Evolutionary conservation across 2,329 filamentous ascomycete species (phyloP).

Genomic region (Fusarium armeniacum): DNA sequence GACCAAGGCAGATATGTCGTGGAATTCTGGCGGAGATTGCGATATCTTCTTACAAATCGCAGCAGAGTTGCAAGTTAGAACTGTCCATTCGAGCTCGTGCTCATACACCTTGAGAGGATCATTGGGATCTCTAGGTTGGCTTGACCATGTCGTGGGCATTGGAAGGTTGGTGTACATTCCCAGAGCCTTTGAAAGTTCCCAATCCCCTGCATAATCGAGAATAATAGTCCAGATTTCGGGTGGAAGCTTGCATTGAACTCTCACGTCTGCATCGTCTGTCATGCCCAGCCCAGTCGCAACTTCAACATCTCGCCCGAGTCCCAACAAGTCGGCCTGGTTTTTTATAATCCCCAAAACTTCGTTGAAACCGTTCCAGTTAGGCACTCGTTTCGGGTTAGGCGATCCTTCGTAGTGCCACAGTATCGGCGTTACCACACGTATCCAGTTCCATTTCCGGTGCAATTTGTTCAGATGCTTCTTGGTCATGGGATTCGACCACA

Average conservation of each 20-base stretch:
- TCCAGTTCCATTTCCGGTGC: constrained; percentile 86
- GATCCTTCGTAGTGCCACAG: constrained; percentile 81
- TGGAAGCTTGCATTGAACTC: constrained; percentile 70
- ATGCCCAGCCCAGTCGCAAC: constrained; percentile 60
- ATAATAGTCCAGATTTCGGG: constrained; percentile 92
- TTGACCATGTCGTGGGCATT: constrained; percentile 77
- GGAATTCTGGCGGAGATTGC: constrained; percentile 76
- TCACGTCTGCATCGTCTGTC: constrained; percentile 53
- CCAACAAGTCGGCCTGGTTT: constrained; percentile 81
- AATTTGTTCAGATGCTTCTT: constrained; percentile 90
- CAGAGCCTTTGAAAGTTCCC: constrained; percentile 88
- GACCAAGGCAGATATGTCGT: constrained; percentile 81
- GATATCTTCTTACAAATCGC: constrained; percentile 82
- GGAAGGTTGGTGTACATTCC: constrained; percentile 84
- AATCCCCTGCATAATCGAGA: constrained; percentile 86
- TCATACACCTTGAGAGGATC: constrained; percentile 79
- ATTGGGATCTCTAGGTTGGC: constrained; percentile 69
- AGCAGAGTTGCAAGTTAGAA: constrained; percentile 78
- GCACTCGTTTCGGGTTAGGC: constrained; percentile 65
- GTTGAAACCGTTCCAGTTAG: constrained; percentile 75
- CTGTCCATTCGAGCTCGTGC: constrained; percentile 86
- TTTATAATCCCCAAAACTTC: constrained; percentile 81
- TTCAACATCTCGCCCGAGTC: constrained; percentile 79
- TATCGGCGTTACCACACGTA: constrained; percentile 83
- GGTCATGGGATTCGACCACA: constrained; percentile 93